These are phyloP conservation scores for Penicillium sp. DNA, from an alignment of 2,329 filamentous ascomycete species.

Conservation along the genomic window DNA sequence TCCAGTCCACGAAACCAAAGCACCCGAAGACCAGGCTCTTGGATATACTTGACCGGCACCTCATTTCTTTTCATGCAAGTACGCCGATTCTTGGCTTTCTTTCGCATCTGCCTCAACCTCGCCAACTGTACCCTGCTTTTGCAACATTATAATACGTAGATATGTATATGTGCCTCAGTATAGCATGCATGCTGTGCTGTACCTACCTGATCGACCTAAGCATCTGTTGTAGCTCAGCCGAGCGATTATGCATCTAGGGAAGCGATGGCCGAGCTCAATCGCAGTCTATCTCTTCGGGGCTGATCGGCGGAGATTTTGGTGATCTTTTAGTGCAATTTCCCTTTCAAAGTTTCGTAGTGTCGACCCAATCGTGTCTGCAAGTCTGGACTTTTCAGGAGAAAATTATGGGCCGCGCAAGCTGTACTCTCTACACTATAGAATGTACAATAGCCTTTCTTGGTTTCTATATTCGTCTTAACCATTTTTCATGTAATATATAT, in stretches of 20 bases:
- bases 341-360: neutral
- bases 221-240: neutral
- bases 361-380: neutral
- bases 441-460: neutral
- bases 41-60: neutral
- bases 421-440: neutral
- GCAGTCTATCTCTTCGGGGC: neutral
- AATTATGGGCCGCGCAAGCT: neutral
- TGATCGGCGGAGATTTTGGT: neutral
- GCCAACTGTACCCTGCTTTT: neutral
- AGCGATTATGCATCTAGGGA: constrained; percentile 1
- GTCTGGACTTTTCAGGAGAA: neutral
- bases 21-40: neutral
- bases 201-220: neutral
- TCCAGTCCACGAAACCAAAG: neutral
- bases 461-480: neutral
- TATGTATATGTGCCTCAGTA: neutral
- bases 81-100: neutral
- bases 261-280: neutral
- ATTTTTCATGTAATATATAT: no score
- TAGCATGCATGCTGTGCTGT: neutral
- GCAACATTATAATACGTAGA: neutral
- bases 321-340: neutral
- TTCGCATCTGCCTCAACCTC: neutral
- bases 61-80: neutral